phyloP scores from a whole-genome alignment of 2,329 filamentous ascomycete species.

The Claviceps purpurea region DNA sequence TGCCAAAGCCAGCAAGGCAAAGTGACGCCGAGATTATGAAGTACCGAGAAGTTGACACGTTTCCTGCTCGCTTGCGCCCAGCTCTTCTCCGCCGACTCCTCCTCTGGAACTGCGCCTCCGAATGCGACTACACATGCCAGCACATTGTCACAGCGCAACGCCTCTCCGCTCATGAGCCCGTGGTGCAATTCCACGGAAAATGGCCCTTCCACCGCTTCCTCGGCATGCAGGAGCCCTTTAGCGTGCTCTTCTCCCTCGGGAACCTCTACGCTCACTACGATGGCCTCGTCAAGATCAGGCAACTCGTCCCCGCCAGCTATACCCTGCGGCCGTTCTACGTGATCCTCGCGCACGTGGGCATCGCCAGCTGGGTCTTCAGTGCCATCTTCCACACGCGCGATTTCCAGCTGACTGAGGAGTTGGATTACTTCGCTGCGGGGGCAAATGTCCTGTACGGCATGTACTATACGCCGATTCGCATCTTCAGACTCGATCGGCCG shows the following conservation, averaged over 20 bases:
- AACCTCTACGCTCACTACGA: constrained; percentile 78
- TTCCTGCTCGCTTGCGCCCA: constrained; percentile 21
- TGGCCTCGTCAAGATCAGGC: constrained; percentile 59
- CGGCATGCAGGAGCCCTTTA: constrained; percentile 90
- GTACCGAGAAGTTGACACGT: not conserved
- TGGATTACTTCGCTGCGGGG: constrained; percentile 93
- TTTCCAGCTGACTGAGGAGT: constrained; percentile 72
- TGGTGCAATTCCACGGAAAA: constrained; percentile 95
- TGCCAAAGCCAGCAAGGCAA: no score
- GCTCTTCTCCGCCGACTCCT: constrained; percentile 76
- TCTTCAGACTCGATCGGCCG: constrained; percentile 65
- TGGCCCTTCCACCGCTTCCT: constrained; percentile 90
- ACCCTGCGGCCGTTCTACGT: constrained; percentile 70
- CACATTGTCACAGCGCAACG: constrained; percentile 73
- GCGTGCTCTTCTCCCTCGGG: constrained; percentile 81
- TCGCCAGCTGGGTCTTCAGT: constrained; percentile 76
- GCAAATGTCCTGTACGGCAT: constrained; percentile 82
- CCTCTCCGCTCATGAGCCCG: constrained; percentile 46
- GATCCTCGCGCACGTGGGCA: constrained; percentile 64
- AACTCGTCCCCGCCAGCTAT: constrained; percentile 59
- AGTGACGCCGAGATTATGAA: no score
- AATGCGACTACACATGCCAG: constrained; percentile 98
- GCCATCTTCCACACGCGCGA: constrained; percentile 89
- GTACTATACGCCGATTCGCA: constrained; percentile 69
- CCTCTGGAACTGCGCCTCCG: constrained; percentile 80